Conservation (phyloP, 2,329 filamentous ascomycete species). For the Cytospora piceae region DNA sequence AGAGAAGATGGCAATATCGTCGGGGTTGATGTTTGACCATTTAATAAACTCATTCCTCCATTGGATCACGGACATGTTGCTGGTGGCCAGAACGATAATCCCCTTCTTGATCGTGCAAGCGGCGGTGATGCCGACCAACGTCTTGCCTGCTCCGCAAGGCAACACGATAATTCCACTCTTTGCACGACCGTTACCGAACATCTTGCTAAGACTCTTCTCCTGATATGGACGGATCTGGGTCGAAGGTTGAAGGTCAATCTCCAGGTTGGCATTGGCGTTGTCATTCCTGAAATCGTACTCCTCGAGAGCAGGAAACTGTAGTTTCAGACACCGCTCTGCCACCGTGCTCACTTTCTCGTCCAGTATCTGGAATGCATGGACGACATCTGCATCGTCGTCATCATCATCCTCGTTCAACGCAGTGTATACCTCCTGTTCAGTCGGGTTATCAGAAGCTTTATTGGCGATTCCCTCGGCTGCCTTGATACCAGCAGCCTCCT, state of each 20-base stretch:
- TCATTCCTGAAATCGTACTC: slow-evolving; percentile 98
- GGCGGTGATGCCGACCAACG: slow-evolving; percentile 95
- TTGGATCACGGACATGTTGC: slow-evolving; percentile 96
- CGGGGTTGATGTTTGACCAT: slow-evolving; percentile 93
- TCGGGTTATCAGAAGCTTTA: slow-evolving; percentile 47
- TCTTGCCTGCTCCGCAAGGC: slow-evolving; percentile 96
- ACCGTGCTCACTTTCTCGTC: slow-evolving; percentile 83
- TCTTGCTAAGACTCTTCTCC: slow-evolving; percentile 96
- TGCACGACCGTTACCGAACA: slow-evolving; percentile 98
- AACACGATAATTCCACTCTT: slow-evolving; percentile 97
- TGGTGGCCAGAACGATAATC: slow-evolving; percentile 92
- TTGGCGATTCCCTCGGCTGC: slow-evolving; percentile 60
- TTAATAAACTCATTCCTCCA: slow-evolving; percentile 97
- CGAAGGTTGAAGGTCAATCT: slow-evolving; percentile 88
- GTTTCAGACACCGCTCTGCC: slow-evolving; percentile 84
- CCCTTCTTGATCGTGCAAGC: slow-evolving; percentile 98
- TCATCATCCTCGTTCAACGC: slow-evolving; percentile 79
- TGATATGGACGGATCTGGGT: slow-evolving; percentile 94
- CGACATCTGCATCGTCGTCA: slow-evolving; percentile 76
- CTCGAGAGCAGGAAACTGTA: slow-evolving; percentile 86
- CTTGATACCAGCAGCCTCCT: slow-evolving; percentile 85
- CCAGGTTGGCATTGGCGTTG: slow-evolving; percentile 82
- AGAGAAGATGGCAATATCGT: slow-evolving; percentile 93
- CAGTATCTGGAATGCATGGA: slow-evolving; percentile 91
- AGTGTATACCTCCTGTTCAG: slow-evolving; percentile 71